Evolutionary conservation across 495 filamentous ascomycete species (phyloP).

Genomic region (Penicillium mononematosum): DNA sequence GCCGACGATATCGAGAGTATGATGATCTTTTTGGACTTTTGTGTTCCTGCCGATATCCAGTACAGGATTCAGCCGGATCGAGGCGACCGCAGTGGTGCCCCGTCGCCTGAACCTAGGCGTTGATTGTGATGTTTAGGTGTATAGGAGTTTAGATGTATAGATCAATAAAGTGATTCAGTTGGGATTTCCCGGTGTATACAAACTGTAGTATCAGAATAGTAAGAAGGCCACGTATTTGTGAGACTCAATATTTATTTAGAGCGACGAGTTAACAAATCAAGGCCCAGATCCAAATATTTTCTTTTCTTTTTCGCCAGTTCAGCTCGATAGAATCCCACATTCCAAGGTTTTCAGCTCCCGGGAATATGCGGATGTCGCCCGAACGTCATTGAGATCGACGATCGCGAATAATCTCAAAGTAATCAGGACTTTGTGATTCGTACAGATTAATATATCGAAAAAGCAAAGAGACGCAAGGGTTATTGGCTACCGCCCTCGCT

Average conservation of each 20-base stretch:
- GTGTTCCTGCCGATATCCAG: neutral
- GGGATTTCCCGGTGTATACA: neutral
- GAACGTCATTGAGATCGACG: slow-evolving; percentile 15
- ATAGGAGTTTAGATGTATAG: neutral
- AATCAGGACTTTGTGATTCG: neutral
- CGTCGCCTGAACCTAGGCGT: slow-evolving; percentile 1
- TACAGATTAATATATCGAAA: neutral
- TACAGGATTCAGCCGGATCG: neutral
- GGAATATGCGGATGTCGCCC: neutral
- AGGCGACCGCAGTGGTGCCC: slow-evolving; percentile 9
- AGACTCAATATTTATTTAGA: neutral
- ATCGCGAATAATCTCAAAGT: slow-evolving; percentile 16
- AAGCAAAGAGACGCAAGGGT: neutral
- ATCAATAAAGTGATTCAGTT: neutral
- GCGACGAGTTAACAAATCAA: neutral
- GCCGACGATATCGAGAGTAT: neutral
- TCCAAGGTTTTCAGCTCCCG: slow-evolving; percentile 2
- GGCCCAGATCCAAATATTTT: neutral
- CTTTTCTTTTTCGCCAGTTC: neutral
- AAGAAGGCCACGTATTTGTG: neutral
- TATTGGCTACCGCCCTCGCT: neutral
- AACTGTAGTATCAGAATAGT: neutral
- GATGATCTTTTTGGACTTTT: slow-evolving; percentile 2
- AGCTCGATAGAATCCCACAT: slow-evolving; percentile 13
- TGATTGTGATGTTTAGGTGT: neutral